Evolutionary conservation across 441 rosid genomes (phyloP), one percentile per base, ranked within the genome.

Genomic region (Aquilaria agallochum): DNA sequence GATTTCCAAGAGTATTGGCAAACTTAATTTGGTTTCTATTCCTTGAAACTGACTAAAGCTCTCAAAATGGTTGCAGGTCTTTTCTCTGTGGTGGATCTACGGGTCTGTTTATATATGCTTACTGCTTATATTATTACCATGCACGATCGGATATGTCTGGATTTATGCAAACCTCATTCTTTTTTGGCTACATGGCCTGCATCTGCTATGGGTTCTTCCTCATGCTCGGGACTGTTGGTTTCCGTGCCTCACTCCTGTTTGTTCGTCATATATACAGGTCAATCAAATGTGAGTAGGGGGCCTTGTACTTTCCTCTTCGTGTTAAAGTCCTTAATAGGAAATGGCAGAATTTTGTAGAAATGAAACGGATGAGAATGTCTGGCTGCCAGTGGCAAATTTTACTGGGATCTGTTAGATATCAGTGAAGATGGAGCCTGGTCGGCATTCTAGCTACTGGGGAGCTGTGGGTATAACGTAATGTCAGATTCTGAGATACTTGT

Each of bases 161-260:
- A 56, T 83, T 83, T 64, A 83, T 83, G 85, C 88, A 83, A 77
- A 80, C 83, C 9, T 78, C 88, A 0, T 83, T 80, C 78, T 83
- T 83, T 80, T 83, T 83, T 50, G 85, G 85, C 5, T 83, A 83
- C 76, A 83, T 83, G 88, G 85, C 85, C 50, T 83, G 85, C 78
- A 76, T 80, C 67, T 83, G 88, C 69, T 80, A 76, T 66, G 83
- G 88, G 30, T 83, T 83, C 88, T 83, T 83, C 78, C 85, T 83
- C 55, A 80, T 83, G 88, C 88, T 83, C 0, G 85, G 88, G 49
- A 54, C 72, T 1, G 82, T 83, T 20, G 88, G 88, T 46, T 83
- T 83, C 80, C 85, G 85, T 2, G 85, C 88, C 0, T 76, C 83
- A 0, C 71, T 83, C 20, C 68, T 83, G 62, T 80, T 78, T 4